These are phyloP conservation scores for Xylaria sp. DNA, from an alignment of 2,329 filamentous ascomycete species.

Conservation along the genomic window DNA sequence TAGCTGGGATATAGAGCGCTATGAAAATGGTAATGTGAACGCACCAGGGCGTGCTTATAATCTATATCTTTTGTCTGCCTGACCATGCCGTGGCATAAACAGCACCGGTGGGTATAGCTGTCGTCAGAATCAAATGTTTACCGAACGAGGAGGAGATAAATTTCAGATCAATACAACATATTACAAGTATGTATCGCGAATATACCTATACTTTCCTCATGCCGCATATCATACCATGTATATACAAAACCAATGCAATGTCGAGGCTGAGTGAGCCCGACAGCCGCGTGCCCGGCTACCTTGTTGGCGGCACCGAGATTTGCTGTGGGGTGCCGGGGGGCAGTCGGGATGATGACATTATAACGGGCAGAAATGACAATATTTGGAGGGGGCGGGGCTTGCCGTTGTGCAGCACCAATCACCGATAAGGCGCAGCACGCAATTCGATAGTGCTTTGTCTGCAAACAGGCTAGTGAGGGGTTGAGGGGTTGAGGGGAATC, in stretches of 20 bases:
- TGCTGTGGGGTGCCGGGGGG: slow-evolving; percentile 24
- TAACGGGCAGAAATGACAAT: slow-evolving; percentile 47
- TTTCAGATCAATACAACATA: neutral
- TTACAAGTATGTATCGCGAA: neutral
- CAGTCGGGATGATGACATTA: slow-evolving; percentile 45
- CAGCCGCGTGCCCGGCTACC: slow-evolving; percentile 26
- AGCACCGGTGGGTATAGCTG: neutral
- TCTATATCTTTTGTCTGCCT: neutral
- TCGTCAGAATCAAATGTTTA: too few relatives aligned
- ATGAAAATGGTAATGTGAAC: too few relatives aligned
- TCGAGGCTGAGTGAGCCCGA: slow-evolving; percentile 25
- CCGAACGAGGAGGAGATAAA: neutral
- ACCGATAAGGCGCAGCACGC: slow-evolving; percentile 47
- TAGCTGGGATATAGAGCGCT: neutral
- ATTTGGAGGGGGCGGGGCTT: slow-evolving; percentile 40
- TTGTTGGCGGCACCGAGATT: slow-evolving; percentile 23
- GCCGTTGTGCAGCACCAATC: slow-evolving; percentile 43
- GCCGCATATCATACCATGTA: neutral
- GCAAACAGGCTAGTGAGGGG: slow-evolving; percentile 47
- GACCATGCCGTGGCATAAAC: neutral
- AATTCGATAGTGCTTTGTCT: slow-evolving; percentile 43
- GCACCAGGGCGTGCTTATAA: neutral
- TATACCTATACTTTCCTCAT: neutral
- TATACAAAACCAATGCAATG: neutral
- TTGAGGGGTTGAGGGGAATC: slow-evolving; percentile 7